Conservation (phyloP, 352 stramenopile species). For the Phytophthora brassicae region DNA sequence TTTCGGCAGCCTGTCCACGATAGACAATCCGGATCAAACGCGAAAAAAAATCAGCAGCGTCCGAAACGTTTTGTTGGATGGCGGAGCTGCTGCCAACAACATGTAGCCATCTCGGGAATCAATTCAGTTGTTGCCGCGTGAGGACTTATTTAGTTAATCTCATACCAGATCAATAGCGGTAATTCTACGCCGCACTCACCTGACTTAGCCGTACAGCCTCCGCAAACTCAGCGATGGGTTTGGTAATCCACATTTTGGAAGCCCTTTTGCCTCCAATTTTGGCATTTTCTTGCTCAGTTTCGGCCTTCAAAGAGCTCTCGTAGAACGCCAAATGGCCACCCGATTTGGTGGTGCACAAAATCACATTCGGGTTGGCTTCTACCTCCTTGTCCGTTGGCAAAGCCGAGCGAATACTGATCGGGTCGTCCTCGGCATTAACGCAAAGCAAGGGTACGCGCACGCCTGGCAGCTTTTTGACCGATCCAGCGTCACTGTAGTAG, state of each 20-base stretch:
- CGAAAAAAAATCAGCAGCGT: constrained; percentile 21
- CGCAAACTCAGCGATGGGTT: constrained; percentile 54
- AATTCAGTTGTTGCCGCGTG: constrained; percentile 4
- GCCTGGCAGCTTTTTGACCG: constrained; percentile 29
- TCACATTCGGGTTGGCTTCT: constrained; percentile 53
- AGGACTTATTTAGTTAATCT: too few relatives aligned
- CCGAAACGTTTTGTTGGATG: constrained; percentile 6
- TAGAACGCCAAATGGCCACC: constrained; percentile 78
- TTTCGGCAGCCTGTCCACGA: constrained; percentile 18
- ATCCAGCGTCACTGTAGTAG: constrained; percentile 67
- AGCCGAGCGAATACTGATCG: constrained; percentile 47
- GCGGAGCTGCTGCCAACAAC: background rate
- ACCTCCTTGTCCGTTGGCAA: constrained; percentile 39
- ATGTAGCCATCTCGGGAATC: background rate
- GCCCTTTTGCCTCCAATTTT: constrained; percentile 1
- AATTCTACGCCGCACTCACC: constrained; percentile 13
- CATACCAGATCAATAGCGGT: too few relatives aligned
- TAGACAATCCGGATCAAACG: background rate
- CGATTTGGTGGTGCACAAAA: constrained; percentile 62
- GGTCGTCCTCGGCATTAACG: constrained; percentile 63
- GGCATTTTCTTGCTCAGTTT: constrained; percentile 5
- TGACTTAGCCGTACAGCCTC: constrained; percentile 43
- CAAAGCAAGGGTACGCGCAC: constrained; percentile 64
- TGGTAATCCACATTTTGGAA: constrained; percentile 48
- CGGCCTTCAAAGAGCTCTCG: constrained; percentile 32